A percentile compares a stretch with the other conserved stretches of the same genome.
phyloP scores from a whole-genome alignment of 1,284 basidiomycete genomes.

The Mrakiaceae sp. region DNA sequence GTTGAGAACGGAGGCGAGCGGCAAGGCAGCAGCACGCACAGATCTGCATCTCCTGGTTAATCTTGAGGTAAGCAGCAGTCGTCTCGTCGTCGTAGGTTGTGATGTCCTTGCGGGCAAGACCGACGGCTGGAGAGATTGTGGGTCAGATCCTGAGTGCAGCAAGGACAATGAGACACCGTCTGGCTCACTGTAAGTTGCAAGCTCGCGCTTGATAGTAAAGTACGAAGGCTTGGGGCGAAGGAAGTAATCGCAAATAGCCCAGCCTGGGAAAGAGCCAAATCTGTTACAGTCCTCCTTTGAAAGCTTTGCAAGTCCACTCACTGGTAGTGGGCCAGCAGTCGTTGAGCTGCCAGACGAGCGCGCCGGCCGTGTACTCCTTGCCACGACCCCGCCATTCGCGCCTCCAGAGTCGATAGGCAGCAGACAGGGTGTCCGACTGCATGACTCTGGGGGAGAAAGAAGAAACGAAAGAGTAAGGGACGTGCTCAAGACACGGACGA shows the following conservation, averaged over 20 bases:
- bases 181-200: slow-evolving; percentile 46
- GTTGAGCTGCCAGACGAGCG: slow-evolving; percentile 48
- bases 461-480: too few relatives aligned
- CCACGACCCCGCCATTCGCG: slow-evolving; percentile 62
- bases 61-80: slow-evolving; percentile 53
- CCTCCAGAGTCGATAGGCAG: slow-evolving; percentile 65
- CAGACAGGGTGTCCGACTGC: slow-evolving; percentile 65
- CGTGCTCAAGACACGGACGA: too few relatives aligned
- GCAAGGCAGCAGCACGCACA: background rate
- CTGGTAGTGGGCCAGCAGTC: slow-evolving; percentile 48
- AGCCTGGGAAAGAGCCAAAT: slow-evolving; percentile 30
- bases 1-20: slow-evolving; percentile 8
- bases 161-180: background rate
- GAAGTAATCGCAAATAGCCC: slow-evolving; percentile 69
- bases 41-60: slow-evolving; percentile 38
- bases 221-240: slow-evolving; percentile 63
- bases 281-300: too few relatives aligned
- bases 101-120: slow-evolving; percentile 53
- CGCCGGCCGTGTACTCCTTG: slow-evolving; percentile 58
- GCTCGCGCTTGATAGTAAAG: slow-evolving; percentile 57
- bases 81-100: slow-evolving; percentile 47
- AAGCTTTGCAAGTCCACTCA: background rate
- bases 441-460: slow-evolving; percentile 55
- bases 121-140: slow-evolving; percentile 4
- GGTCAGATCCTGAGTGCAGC: background rate